Evolutionary conservation across 1,284 basidiomycete species (phyloP), one percentile per base, ranked within the genome.

Genomic region (Marasmius fiardii): DNA sequence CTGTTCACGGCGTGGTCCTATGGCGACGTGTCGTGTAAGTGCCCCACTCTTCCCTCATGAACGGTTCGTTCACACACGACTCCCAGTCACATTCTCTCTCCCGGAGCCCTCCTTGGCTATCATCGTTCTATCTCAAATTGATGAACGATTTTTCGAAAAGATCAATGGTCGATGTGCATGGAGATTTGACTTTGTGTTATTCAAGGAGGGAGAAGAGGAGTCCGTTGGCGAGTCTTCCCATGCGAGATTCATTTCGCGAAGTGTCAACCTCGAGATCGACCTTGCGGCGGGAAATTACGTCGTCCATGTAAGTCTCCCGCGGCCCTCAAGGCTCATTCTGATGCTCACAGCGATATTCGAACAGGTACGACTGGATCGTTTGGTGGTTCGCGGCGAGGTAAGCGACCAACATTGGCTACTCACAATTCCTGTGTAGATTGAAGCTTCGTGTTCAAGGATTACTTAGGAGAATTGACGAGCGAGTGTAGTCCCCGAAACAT

Each of bases 261-360:
- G 75, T 55, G 73, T 75, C 10, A 75, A 72, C 49, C 59, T 74
- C 16, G 74, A 76, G 47, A 54, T 73, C 4, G 59, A 75, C 7
- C 66, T 81, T 1, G 75, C 80, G 20, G 66, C 69, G 2, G 80
- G 80, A 16, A 75, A 80, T n/a, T 81, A 81, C 61, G 70, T 80
- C 34, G 74, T 81, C 21, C 80, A 83, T 65, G 81, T 80, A 33
- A 61, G 76, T 51, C 53, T 60, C 12, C 2, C 14, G 16, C 28
- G 11, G n/a, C 3, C 14, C 16, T 14, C 4, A 14, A 11, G 10
- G 18, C 21, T 18, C 28, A n/a, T 24, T n/a, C 16, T 24, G 21
- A 31, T 31, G 16, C 4, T 23, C 18, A n/a, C 26, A 48, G 4
- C 7, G 11, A 28, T 14, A 5, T 20, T 39, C 37, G 12, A 39